These are phyloP conservation scores for Aspergillus spinulosporus DNA, from an alignment of 2,329 filamentous ascomycete genomes.

Conservation along the genomic window DNA sequence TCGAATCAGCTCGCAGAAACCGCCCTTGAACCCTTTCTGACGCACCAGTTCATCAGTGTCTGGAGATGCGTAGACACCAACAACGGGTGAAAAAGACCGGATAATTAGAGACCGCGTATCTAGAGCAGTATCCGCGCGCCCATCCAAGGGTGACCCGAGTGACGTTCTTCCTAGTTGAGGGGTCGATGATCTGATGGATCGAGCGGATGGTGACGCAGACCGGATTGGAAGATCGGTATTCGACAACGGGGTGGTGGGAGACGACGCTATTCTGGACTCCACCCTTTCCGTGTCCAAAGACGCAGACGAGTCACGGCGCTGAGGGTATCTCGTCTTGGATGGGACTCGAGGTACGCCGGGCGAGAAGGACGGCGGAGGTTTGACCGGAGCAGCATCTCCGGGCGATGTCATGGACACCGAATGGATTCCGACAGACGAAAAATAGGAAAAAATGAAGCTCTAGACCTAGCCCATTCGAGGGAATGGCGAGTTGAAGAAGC, in stretches of 20 bases:
- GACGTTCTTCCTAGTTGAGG: slow-evolving; percentile 50
- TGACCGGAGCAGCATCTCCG: slow-evolving; percentile 63
- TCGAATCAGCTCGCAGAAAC: slow-evolving; percentile 79
- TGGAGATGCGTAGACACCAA: slow-evolving; percentile 80
- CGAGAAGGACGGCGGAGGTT: slow-evolving; percentile 70
- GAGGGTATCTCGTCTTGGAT: slow-evolving; percentile 60
- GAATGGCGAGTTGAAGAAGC: background rate
- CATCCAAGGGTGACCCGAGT: slow-evolving; percentile 51
- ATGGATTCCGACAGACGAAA: slow-evolving; percentile 27
- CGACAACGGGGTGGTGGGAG: slow-evolving; percentile 53
- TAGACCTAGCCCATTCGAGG: slow-evolving; percentile 31
- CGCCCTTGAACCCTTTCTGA: slow-evolving; percentile 80
- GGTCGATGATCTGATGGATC: slow-evolving; percentile 59
- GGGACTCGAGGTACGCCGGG: slow-evolving; percentile 62
- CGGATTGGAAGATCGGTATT: slow-evolving; percentile 69
- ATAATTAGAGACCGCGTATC: slow-evolving; percentile 68
- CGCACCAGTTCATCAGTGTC: slow-evolving; percentile 79
- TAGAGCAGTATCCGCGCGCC: slow-evolving; percentile 54
- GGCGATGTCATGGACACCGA: slow-evolving; percentile 66
- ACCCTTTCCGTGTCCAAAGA: slow-evolving; percentile 46
- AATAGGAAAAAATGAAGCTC: slow-evolving; percentile 21
- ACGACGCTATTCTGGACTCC: slow-evolving; percentile 58
- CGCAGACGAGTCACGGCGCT: slow-evolving; percentile 53
- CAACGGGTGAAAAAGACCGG: slow-evolving; percentile 82
- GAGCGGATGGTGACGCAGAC: slow-evolving; percentile 65